Conservation (phyloP, 179 eudicot species). For the Heliamphora pulchella region DNA sequence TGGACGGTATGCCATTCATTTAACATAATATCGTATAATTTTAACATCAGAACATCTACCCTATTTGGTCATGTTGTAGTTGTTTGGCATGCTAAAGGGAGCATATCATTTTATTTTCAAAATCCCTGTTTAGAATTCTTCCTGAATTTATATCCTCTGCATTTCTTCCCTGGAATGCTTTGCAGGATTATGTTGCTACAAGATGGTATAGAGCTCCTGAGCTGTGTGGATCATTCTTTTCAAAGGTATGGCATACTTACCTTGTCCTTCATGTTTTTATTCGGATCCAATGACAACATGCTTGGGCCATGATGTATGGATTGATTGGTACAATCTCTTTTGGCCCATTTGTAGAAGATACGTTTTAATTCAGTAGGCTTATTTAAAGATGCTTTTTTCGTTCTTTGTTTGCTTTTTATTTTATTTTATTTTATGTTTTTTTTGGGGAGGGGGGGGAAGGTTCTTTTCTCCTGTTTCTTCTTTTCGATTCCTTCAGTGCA, state of each 20-base stretch:
- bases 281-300: slow-evolving; percentile 2
- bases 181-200: slow-evolving; percentile 93
- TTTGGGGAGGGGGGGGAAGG: no score
- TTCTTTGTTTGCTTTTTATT: not conserved
- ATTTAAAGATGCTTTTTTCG: not conserved
- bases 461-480: not conserved
- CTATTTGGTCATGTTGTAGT: not conserved
- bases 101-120: not conserved
- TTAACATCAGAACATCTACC: not conserved
- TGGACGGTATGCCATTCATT: slow-evolving; percentile 59
- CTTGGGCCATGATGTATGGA: not conserved
- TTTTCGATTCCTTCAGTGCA: not conserved
- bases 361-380: not conserved
- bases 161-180: not conserved
- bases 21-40: not conserved
- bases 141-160: not conserved
- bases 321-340: not conserved
- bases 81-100: not conserved
- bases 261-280: not conserved
- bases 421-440: not conserved
- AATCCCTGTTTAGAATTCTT: slow-evolving; percentile 1
- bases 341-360: not conserved
- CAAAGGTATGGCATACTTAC: slow-evolving; percentile 24
- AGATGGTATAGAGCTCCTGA: slow-evolving; percentile 98
- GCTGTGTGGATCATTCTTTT: slow-evolving; percentile 84